Evolutionary conservation across 2,329 filamentous ascomycete species (phyloP).

Genomic region (Pestalotiopsis sp.): DNA sequence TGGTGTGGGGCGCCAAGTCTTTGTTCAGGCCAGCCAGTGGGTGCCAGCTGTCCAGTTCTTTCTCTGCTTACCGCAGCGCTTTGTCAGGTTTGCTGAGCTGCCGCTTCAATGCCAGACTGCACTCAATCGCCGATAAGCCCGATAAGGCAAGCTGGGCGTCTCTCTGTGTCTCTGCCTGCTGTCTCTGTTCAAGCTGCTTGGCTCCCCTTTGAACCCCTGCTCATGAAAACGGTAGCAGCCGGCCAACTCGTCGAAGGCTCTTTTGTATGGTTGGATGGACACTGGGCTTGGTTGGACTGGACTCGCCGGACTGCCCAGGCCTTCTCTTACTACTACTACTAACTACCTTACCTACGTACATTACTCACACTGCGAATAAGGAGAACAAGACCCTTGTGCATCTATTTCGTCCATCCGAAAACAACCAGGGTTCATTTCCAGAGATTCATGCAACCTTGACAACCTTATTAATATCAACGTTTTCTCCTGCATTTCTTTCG

Average conservation of each 20-base stretch:
- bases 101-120: not conserved
- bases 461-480: not conserved
- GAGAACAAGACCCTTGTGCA: conserved; percentile 6
- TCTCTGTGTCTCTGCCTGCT: too few relatives aligned
- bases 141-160: not conserved
- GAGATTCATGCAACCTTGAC: conserved; percentile 8
- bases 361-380: not conserved
- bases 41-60: not conserved
- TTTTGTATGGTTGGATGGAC: not conserved
- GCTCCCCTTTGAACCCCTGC: conserved; percentile 5
- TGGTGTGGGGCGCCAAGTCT: not conserved
- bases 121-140: not conserved
- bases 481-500: not conserved
- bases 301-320: not conserved
- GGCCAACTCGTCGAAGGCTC: not conserved
- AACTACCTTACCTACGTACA: not conserved
- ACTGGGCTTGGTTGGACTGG: not conserved
- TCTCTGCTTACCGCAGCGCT: too few relatives aligned
- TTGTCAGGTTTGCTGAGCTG: too few relatives aligned
- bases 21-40: not conserved
- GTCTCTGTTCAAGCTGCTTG: not conserved
- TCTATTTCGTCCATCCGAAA: conserved; percentile 1
- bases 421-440: conserved; percentile 2
- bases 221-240: not conserved
- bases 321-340: not conserved